Conservation (phyloP, 768 basidiomycete genomes). For the Termitomyces sp. region DNA sequence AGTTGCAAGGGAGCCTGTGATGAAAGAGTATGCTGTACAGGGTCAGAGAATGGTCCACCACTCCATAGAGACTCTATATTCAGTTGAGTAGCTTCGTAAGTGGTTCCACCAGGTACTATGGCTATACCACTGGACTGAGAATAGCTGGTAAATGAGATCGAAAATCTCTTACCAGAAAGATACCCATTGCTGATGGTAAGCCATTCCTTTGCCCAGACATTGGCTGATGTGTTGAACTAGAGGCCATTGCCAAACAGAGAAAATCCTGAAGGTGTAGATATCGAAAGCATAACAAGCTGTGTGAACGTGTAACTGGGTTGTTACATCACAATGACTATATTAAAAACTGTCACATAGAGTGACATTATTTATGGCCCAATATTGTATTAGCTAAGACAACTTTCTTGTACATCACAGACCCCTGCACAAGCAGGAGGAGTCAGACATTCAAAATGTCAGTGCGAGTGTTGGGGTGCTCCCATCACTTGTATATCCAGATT, state of each 20-base stretch:
- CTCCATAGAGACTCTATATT: slow-evolving; percentile 79
- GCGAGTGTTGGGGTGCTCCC: no score
- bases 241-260: slow-evolving; percentile 72
- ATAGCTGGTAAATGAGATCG: not conserved
- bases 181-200: slow-evolving; percentile 76
- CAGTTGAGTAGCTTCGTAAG: slow-evolving; percentile 57
- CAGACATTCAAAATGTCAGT: no score
- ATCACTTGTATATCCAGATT: no score
- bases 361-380: no score
- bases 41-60: slow-evolving; percentile 67
- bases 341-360: no score
- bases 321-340: no score
- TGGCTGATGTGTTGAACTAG: slow-evolving; percentile 58
- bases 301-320: no score
- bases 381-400: no score
- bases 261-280: slow-evolving; percentile 43
- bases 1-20: not conserved
- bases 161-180: slow-evolving; percentile 44
- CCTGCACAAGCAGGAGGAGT: no score
- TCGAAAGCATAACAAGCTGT: slow-evolving; percentile 16
- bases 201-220: slow-evolving; percentile 53
- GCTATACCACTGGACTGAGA: slow-evolving; percentile 33
- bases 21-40: slow-evolving; percentile 33
- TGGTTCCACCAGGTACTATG: slow-evolving; percentile 60
- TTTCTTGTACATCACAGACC: no score